phyloP scores from a whole-genome alignment of 2,329 filamentous ascomycete genomes.

The Hypoxylon sp. region DNA sequence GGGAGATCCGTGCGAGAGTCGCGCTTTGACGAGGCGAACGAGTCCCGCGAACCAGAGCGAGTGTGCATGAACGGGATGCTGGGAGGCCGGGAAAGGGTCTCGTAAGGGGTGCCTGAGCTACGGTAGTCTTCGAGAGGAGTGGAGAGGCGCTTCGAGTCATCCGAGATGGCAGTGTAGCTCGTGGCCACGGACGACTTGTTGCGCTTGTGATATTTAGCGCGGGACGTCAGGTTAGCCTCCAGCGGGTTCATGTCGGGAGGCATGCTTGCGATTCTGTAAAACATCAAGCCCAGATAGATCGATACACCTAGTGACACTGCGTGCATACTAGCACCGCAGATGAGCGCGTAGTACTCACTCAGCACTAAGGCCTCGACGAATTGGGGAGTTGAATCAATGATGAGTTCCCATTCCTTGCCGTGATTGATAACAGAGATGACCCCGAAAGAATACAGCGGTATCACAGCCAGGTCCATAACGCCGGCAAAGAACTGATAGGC shows the following conservation, averaged over 20 bases:
- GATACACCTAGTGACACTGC: constrained; percentile 74
- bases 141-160: constrained; percentile 68
- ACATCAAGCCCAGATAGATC: constrained; percentile 77
- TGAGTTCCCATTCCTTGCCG: constrained; percentile 68
- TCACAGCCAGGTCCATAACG: constrained; percentile 69
- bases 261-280: constrained; percentile 80
- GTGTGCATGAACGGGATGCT: constrained; percentile 84
- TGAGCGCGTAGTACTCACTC: constrained; percentile 72
- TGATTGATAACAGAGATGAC: constrained; percentile 56
- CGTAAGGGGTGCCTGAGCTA: constrained; percentile 54
- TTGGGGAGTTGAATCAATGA: constrained; percentile 62
- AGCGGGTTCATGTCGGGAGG: constrained; percentile 96
- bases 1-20: constrained; percentile 64
- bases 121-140: constrained; percentile 53
- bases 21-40: constrained; percentile 57
- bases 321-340: constrained; percentile 72
- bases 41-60: constrained; percentile 68
- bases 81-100: constrained; percentile 57
- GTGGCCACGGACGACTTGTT: constrained; percentile 68
- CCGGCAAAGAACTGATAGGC: constrained; percentile 89
- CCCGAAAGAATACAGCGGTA: constrained; percentile 65
- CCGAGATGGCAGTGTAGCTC: constrained; percentile 50
- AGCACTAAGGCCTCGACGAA: constrained; percentile 68
- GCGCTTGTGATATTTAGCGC: constrained; percentile 71
- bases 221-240: constrained; percentile 82